Base-by-base conservation (phyloP, 2,329 filamentous ascomycete genomes). In the Fusarium acutatum region DNA sequence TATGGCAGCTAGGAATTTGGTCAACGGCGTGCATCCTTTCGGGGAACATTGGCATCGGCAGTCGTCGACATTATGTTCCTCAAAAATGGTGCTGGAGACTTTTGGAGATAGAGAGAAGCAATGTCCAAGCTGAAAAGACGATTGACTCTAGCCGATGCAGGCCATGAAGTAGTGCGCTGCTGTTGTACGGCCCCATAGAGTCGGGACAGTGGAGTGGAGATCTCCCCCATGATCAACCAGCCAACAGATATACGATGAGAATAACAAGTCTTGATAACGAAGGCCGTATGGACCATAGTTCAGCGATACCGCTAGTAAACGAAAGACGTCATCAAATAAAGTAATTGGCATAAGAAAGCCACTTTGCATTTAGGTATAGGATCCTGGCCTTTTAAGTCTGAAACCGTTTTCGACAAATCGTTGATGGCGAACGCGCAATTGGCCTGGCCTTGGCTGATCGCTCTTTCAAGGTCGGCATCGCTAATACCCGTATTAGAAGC, bases 271-370 rank as follows among this genome's bases (percentile, higher is more conserved):
- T 2, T 46, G 24, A 8, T 0, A 0, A 0, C 10, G 10, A 24
- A 0, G 6, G n/a, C 11, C 0, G 11, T 0, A 13, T 4, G 8
- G 0, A 13, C 2, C 0, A 13, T 10, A 18, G 43, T 15, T 3
- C 8, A 46, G 24, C 43, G 8, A 2, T 28, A 22, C 8, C 2
- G 24, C 44, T 22, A 47, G 8, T 3, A 0, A 47, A 6, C 44
- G 20, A 15, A 47, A 47, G 0, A 47, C 6, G 26, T 22, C 44
- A 15, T 28, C 9, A 47, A 47, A 47, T 47, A 28, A 28, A 0
- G 26, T 28, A 0, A 0, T 28, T 28, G 44, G 44, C 6, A 28
- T 47, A 12, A 22, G 0, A 20, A 47, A 47, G 20, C 44, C 44
- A 28, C 9, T 22, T 28, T 22, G 26, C 0, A 22, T 0, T 15